These are phyloP conservation scores for Huntiella bhutanensis DNA, from an alignment of 2,329 filamentous ascomycete genomes.

Conservation along the genomic window DNA sequence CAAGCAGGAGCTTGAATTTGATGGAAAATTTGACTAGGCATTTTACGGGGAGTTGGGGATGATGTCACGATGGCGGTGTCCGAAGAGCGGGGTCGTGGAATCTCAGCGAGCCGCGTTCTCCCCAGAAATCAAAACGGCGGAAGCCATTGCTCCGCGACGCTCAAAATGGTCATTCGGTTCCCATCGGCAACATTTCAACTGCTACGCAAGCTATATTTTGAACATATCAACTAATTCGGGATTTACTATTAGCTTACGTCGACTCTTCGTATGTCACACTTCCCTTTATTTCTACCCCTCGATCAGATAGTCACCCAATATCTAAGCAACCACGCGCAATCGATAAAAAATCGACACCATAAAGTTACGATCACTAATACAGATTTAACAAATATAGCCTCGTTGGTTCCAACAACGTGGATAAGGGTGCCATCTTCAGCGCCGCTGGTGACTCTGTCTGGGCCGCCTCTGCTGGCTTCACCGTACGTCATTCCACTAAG, in stretches of 20 bases:
- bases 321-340: too few species aligned
- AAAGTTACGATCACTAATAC: not conserved
- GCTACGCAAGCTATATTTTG: not conserved
- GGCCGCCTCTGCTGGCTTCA: constrained; percentile 53
- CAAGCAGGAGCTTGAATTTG: not conserved
- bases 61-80: not conserved
- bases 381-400: constrained; percentile 37
- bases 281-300: constrained; percentile 5
- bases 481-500: constrained; percentile 29
- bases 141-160: not conserved
- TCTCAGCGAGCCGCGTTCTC: too few species aligned
- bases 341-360: not conserved
- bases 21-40: not conserved
- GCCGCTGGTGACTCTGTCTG: constrained; percentile 61
- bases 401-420: constrained; percentile 57
- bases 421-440: constrained; percentile 74
- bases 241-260: constrained; percentile 25
- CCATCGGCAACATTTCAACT: not conserved
- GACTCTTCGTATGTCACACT: constrained; percentile 27
- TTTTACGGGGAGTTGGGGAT: not conserved
- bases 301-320: not conserved
- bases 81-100: not conserved
- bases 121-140: not conserved
- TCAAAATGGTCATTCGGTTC: not conserved
- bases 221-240: constrained; percentile 15